phyloP scores from a whole-genome alignment of 2,329 filamentous ascomycete genomes.

The Calonectria honghensis region DNA sequence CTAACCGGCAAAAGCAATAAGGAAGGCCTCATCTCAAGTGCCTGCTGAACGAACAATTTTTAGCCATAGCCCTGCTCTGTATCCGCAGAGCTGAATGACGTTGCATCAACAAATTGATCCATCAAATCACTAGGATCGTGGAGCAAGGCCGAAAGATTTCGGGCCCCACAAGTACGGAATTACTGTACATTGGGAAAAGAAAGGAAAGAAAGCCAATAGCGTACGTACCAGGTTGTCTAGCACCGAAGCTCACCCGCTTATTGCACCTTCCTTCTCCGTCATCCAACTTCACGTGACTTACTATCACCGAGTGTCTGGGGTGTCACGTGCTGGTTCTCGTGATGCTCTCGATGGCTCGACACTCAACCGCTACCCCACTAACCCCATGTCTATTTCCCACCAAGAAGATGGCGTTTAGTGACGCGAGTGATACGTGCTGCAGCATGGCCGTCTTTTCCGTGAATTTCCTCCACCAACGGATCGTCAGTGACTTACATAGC shows the following conservation, averaged over 20 bases:
- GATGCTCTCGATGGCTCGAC: not conserved
- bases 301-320: too few species aligned
- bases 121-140: constrained; percentile 43
- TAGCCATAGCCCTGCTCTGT: constrained; percentile 41
- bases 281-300: not conserved
- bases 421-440: constrained; percentile 30
- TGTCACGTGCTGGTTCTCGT: not conserved
- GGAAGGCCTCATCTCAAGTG: constrained; percentile 51
- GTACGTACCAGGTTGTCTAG: constrained; percentile 21
- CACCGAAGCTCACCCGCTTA: not conserved
- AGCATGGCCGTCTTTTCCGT: constrained; percentile 9
- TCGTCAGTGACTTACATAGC: constrained; percentile 43
- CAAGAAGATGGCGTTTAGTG: constrained; percentile 6
- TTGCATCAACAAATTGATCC: constrained; percentile 49
- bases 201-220: constrained; percentile 10
- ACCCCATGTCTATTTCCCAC: not conserved
- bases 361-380: not conserved
- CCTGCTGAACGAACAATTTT: constrained; percentile 41
- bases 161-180: constrained; percentile 44
- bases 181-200: constrained; percentile 2
- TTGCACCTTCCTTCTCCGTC: constrained; percentile 26
- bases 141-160: constrained; percentile 50
- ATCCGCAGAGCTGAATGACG: constrained; percentile 54
- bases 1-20: constrained; percentile 51
- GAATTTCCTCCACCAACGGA: constrained; percentile 37